Evolutionary conservation across 2,329 filamentous ascomycete genomes (phyloP).

Genomic region (Aspergillus calidoustus): DNA sequence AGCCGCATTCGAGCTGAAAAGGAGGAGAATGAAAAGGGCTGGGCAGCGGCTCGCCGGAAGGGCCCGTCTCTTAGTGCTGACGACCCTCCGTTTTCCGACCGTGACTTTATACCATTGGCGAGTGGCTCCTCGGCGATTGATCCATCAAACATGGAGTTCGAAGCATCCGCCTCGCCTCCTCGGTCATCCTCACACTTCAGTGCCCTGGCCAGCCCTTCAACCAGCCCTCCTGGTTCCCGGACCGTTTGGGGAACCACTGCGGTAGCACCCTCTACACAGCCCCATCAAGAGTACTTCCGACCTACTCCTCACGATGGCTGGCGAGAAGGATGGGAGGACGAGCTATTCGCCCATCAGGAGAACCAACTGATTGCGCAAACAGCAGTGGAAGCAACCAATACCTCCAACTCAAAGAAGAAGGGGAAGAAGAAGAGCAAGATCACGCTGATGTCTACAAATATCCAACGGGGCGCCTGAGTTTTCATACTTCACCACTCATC

Average conservation of each 20-base stretch:
- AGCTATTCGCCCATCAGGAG: constrained; percentile 69
- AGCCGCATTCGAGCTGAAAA: constrained; percentile 82
- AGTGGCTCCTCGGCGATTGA: constrained; percentile 34
- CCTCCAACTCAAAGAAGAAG: constrained; percentile 58
- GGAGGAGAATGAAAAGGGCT: constrained; percentile 70
- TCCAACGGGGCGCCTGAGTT: constrained; percentile 59
- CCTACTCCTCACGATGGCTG: constrained; percentile 73
- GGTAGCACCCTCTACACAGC: constrained; percentile 63
- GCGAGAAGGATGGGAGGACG: constrained; percentile 81
- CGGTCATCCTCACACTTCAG: constrained; percentile 50
- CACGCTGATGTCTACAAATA: constrained; percentile 70
- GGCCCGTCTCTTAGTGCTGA: constrained; percentile 55
- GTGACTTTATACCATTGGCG: constrained; percentile 69
- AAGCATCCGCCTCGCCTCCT: constrained; percentile 46
- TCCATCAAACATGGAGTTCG: constrained; percentile 33
- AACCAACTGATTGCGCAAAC: constrained; percentile 55
- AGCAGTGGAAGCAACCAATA: constrained; percentile 35
- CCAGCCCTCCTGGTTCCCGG: constrained; percentile 73
- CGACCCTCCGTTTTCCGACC: constrained; percentile 57
- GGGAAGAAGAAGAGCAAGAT: constrained; percentile 72
- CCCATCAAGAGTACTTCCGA: constrained; percentile 47
- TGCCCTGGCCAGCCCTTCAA: constrained; percentile 74
- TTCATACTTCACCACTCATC: not conserved
- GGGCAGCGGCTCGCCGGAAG: constrained; percentile 69
- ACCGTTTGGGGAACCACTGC: constrained; percentile 93